Evolutionary conservation across 306 rosid genomes (phyloP), one percentile per base, ranked within the genome.

Genomic region (Gillenia trifoliata): DNA sequence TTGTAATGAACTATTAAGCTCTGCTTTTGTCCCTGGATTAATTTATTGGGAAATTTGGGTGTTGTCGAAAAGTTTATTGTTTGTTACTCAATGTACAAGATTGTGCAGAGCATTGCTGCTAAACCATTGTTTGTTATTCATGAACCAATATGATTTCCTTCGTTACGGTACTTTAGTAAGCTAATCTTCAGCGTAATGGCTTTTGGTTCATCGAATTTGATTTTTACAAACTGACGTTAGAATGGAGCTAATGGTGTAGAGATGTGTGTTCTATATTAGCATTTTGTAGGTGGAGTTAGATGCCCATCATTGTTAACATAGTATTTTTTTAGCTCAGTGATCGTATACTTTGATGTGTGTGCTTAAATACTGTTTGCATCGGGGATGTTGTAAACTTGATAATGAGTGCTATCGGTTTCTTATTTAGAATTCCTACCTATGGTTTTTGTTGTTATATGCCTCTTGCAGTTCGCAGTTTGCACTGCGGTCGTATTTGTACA

Each of bases 391-490:
- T 40, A 29, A 28, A 72, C 38, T 25, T 11, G 20, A 4, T 72
- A 19, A 5, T 6, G 41, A 25, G n/a, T 72, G 23, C 29, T 23
- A 17, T 33, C 49, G 19, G 17, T 36, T 5, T 34, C 5, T 71
- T 19, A 33, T 2, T 64, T 64, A 64, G 45, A 15, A 71, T 54
- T 34, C 3, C 52, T 65, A 65, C 41, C 6, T 5, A 13, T 56
- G 34, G 3, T 38, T 72, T 60, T 61, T 31, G 54, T 54, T 73
- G 56, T 16, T 73, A 55, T n/a, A 29, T 80, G 77, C 67, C 19
- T 72, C 65, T 77, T 92, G 85, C 96, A 94, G 99, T 83, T 90
- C 99, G 38, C 90, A 92, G 89, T 94, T 90, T 86, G 97, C 97
- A 61, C 99, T 94, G 52, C 86, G 99, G 56, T 94, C 99, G 2